Conservation (phyloP, 495 filamentous ascomycete species). For the Trichoderma parareesei region DNA sequence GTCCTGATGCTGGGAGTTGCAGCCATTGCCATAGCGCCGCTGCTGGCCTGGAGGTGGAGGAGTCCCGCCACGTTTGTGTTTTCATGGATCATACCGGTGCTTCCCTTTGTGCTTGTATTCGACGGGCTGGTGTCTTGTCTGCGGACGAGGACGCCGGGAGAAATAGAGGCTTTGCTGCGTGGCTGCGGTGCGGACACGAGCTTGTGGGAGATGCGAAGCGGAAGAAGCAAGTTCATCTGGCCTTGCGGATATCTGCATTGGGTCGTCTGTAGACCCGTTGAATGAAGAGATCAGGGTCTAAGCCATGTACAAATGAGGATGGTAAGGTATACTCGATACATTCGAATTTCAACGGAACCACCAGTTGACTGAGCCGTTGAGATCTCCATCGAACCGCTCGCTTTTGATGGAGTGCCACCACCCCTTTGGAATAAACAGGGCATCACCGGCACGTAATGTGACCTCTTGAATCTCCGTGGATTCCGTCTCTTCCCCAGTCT, state of each 20-base stretch:
- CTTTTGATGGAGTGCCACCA: conserved; percentile 97
- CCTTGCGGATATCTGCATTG: conserved; percentile 42
- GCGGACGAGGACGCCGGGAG: conserved; percentile 54
- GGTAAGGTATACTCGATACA: neutral
- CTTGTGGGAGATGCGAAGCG: conserved; percentile 49
- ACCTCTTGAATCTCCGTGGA: conserved; percentile 34
- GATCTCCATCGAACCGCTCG: conserved; percentile 21
- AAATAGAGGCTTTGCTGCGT: conserved; percentile 50
- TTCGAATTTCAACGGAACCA: conserved; percentile 55
- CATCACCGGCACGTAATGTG: conserved; percentile 57
- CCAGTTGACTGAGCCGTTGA: conserved; percentile 69
- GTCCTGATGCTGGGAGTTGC: conserved; percentile 47
- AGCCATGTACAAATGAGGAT: neutral
- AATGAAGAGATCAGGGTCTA: neutral
- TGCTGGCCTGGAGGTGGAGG: conserved; percentile 47
- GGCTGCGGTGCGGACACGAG: conserved; percentile 36
- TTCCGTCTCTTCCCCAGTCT: conserved; percentile 19
- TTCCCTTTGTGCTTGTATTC: conserved; percentile 55
- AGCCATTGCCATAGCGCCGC: conserved; percentile 47
- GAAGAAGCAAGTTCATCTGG: conserved; percentile 40
- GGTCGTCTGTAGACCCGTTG: conserved; percentile 30
- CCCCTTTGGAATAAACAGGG: conserved; percentile 77
- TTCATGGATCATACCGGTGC: conserved; percentile 54
- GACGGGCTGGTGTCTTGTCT: conserved; percentile 60
- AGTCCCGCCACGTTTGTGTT: conserved; percentile 51